Evolutionary conservation across 306 rosid species (phyloP).

Genomic region (Cajanus cajan): DNA sequence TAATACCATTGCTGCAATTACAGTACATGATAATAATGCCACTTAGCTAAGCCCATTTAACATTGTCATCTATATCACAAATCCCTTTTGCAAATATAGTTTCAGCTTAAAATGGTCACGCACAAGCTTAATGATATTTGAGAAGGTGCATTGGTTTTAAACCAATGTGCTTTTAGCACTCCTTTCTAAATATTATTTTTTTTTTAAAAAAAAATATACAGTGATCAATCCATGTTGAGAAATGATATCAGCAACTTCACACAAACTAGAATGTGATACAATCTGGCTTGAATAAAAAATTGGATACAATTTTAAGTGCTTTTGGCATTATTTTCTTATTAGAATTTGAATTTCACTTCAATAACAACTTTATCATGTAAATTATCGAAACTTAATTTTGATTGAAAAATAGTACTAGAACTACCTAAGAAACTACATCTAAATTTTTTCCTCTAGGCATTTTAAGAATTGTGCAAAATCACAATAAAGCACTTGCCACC

Average conservation of each 20-base stretch:
- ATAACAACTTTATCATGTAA: too few relatives aligned
- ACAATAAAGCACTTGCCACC: neutral
- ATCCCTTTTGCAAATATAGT: neutral
- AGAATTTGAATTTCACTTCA: too few relatives aligned
- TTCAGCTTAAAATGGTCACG: neutral
- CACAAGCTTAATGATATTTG: neutral
- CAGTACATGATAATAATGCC: neutral
- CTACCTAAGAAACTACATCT: too few relatives aligned
- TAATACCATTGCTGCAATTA: neutral
- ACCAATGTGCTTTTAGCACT: neutral
- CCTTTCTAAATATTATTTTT: neutral
- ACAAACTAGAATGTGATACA: neutral
- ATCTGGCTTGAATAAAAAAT: neutral
- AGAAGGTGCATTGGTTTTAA: neutral
- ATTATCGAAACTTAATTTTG: too few relatives aligned
- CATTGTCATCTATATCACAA: neutral
- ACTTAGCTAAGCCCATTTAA: neutral
- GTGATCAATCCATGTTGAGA: neutral
- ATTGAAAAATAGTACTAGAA: too few relatives aligned
- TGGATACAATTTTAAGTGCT: neutral
- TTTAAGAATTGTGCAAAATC: neutral
- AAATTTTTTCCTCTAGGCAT: neutral
- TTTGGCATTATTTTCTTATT: neutral
- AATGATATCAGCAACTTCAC: neutral
- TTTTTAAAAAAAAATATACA: neutral